These are phyloP conservation scores for Wickerhamomyces chaumierensis DNA, from an alignment of 805 yeast genomes.

Conservation along the genomic window DNA sequence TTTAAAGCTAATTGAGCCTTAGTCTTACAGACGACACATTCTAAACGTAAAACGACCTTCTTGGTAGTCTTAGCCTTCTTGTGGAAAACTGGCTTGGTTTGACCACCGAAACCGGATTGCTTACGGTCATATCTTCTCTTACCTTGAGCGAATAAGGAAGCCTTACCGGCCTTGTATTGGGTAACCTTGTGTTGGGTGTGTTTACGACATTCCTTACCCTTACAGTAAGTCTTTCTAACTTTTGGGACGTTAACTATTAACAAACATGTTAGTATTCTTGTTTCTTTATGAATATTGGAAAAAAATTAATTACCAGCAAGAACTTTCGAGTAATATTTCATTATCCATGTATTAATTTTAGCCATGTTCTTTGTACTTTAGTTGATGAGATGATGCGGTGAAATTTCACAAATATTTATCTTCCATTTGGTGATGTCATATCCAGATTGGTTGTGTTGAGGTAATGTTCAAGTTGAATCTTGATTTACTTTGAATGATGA, in stretches of 20 bases:
- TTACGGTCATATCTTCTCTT: conserved; percentile 99
- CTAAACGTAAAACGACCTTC: conserved; percentile 98
- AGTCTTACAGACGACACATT: conserved; percentile 98
- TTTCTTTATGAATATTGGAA: background rate
- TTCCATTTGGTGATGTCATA: too few species aligned
- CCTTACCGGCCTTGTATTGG: conserved; percentile 99
- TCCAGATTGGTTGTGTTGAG: too few species aligned
- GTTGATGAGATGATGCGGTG: too few species aligned
- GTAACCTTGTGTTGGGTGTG: conserved; percentile 99
- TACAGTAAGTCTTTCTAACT: conserved; percentile 99
- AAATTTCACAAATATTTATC: too few species aligned
- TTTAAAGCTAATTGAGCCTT: conserved; percentile 95
- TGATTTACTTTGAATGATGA: too few species aligned
- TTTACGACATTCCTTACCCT: conserved; percentile 97
- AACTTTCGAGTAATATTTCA: too few species aligned
- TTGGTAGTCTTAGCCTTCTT: conserved; percentile 99
- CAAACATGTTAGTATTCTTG: conserved; percentile 15
- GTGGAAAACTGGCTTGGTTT: conserved; percentile 99
- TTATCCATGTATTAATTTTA: too few species aligned
- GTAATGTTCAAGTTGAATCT: too few species aligned
- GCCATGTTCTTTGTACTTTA: too few species aligned
- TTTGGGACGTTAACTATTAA: conserved; percentile 96
- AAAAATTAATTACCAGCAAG: too few species aligned
- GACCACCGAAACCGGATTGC: conserved; percentile 99
- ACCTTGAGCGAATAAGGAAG: conserved; percentile 98